A percentile compares a stretch with the other conserved stretches of the same genome.
These are phyloP conservation scores for Aspergillus cristatus DNA, from an alignment of 495 filamentous ascomycete genomes.

Conservation along the genomic window DNA sequence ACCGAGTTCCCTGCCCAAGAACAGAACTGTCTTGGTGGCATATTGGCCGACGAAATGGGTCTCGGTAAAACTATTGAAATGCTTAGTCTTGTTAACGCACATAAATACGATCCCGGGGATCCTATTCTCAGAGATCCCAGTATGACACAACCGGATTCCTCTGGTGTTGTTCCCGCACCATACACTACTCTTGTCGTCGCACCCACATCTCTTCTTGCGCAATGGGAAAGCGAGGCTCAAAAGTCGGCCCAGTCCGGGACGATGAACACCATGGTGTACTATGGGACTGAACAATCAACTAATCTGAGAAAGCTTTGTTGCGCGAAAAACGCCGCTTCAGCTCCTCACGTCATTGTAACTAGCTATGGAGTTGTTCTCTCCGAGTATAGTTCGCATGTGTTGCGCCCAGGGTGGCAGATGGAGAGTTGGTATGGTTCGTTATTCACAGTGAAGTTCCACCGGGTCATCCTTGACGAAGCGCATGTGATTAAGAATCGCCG, in stretches of 20 bases:
- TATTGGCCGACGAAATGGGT: constrained; percentile 88
- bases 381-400: constrained; percentile 66
- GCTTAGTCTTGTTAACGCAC: constrained; percentile 83
- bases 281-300: constrained; percentile 70
- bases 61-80: constrained; percentile 97
- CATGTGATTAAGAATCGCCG: constrained; percentile 89
- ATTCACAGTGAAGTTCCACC: constrained; percentile 88
- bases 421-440: no score
- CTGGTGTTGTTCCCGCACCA: constrained; percentile 55
- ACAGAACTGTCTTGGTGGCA: constrained; percentile 87
- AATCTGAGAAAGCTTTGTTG: constrained; percentile 73
- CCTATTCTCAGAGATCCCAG: constrained; percentile 10
- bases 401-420: constrained; percentile 54
- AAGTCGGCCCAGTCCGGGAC: constrained; percentile 77
- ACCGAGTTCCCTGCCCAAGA: constrained; percentile 86
- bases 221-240: constrained; percentile 93
- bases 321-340: constrained; percentile 60
- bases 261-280: constrained; percentile 80
- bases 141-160: constrained; percentile 43
- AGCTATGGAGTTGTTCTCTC: constrained; percentile 89
- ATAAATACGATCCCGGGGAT: constrained; percentile 49
- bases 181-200: constrained; percentile 92
- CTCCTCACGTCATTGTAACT: constrained; percentile 89
- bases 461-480: constrained; percentile 90
- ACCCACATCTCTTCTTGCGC: constrained; percentile 85